Evolutionary conservation across 139 green algal genomes (phyloP).

Genomic region (Nannochloris sp.): DNA sequence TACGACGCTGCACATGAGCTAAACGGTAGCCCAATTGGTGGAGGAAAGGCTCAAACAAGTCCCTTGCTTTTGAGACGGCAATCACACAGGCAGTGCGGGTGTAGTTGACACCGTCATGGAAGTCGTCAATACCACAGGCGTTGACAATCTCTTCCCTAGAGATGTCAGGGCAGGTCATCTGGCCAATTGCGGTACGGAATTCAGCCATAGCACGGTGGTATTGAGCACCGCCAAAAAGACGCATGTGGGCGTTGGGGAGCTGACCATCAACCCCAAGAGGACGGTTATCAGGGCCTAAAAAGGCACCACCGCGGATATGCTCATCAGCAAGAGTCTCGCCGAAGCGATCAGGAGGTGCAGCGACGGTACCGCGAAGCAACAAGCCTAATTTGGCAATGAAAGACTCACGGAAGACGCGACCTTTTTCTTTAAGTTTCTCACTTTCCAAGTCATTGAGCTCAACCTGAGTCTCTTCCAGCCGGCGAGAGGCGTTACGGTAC

Average conservation of each 20-base stretch:
- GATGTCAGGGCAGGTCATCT: slow-evolving; percentile 66
- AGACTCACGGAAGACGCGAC: slow-evolving; percentile 65
- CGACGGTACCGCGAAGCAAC: slow-evolving; percentile 75
- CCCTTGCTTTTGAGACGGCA: slow-evolving; percentile 68
- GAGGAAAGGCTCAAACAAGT: slow-evolving; percentile 88
- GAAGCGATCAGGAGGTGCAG: slow-evolving; percentile 71
- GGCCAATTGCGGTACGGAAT: slow-evolving; percentile 61
- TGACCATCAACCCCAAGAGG: slow-evolving; percentile 24
- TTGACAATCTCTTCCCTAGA: slow-evolving; percentile 91
- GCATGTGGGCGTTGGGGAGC: slow-evolving; percentile 87
- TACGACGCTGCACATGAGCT: slow-evolving; percentile 74
- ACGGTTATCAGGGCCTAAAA: slow-evolving; percentile 57
- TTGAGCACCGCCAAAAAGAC: slow-evolving; percentile 90
- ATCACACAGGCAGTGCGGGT: slow-evolving; percentile 91
- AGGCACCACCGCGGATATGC: slow-evolving; percentile 78
- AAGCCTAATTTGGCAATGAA: slow-evolving; percentile 76
- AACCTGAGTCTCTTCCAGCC: slow-evolving; percentile 46
- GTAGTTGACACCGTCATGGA: slow-evolving; percentile 95
- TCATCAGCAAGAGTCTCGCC: slow-evolving; percentile 93
- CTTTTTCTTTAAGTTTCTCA: slow-evolving; percentile 68
- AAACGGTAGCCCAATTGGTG: slow-evolving; percentile 88
- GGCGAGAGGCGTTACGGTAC: slow-evolving; percentile 47
- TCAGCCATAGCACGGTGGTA: slow-evolving; percentile 91
- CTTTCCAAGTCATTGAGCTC: slow-evolving; percentile 57
- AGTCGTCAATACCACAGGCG: slow-evolving; percentile 89